These are phyloP conservation scores for Aquanectria penicillioides DNA, from an alignment of 2,329 filamentous ascomycete species.

Conservation along the genomic window DNA sequence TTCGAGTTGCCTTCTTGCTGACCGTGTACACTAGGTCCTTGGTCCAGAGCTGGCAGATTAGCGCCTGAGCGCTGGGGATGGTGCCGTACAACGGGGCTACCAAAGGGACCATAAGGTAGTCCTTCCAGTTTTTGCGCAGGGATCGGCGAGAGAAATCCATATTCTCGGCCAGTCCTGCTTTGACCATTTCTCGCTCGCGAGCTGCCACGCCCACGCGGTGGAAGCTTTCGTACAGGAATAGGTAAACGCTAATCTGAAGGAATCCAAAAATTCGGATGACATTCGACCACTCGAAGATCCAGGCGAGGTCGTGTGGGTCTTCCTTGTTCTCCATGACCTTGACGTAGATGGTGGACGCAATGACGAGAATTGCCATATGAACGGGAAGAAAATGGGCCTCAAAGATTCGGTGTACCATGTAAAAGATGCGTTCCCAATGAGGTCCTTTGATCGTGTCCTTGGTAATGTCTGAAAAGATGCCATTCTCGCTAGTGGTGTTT, in stretches of 20 bases:
- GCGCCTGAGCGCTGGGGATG: conserved; percentile 73
- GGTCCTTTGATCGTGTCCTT: conserved; percentile 61
- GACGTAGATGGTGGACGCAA: conserved; percentile 70
- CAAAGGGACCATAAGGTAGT: conserved; percentile 73
- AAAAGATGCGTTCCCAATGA: conserved; percentile 65
- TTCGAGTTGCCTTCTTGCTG: conserved; percentile 72
- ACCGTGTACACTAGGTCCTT: conserved; percentile 76
- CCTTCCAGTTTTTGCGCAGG: conserved; percentile 65
- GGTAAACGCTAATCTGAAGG: conserved; percentile 69
- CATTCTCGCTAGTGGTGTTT: conserved; percentile 56
- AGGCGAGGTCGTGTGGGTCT: conserved; percentile 63
- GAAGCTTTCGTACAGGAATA: conserved; percentile 75
- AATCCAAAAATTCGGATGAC: conserved; percentile 70
- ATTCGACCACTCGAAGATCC: conserved; percentile 70
- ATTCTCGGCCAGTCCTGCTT: conserved; percentile 70
- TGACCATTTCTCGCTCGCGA: conserved; percentile 73
- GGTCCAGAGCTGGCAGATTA: conserved; percentile 76
- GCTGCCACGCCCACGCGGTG: conserved; percentile 69
- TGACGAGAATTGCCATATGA: conserved; percentile 72
- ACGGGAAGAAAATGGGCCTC: conserved; percentile 78
- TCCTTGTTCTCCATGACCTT: conserved; percentile 61
- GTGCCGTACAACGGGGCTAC: conserved; percentile 75
- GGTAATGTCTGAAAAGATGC: conserved; percentile 65
- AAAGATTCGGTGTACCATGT: conserved; percentile 74
- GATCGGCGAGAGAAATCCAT: conserved; percentile 72